Base-by-base conservation (phyloP, 345 rosid genomes). In the Alliaria petiolata region DNA sequence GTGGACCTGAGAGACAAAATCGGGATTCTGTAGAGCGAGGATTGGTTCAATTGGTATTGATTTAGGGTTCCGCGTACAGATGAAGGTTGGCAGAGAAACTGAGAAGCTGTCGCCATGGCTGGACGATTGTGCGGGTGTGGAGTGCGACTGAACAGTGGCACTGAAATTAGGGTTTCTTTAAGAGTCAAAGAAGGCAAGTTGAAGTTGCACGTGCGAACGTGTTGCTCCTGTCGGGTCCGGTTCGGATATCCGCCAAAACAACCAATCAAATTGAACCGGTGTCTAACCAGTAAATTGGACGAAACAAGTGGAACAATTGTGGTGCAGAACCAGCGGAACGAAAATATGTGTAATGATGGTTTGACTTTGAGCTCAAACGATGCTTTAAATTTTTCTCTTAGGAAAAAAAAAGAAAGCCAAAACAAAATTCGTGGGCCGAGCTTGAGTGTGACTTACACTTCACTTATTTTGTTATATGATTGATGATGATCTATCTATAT, bases 31-130 rank as follows among this genome's bases (percentile, higher is more conserved):
- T 75, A 45, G 73, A 72, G 62, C 44, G 83, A 83, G 75, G 68
- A 60, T 74, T 72, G 89, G 10, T 72, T 76, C 31, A 73, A 56
- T 44, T 62, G 75, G 73, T 78, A 40, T 31, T 33, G 80, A 2
- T 57, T 79, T 70, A 75, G 68, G 69, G 81, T 75, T 77, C 62
- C 76, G 64, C 85, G 81, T 53, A 79, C 56, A 47, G 83, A 51
- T 17, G 82, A 65, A 4, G 84, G 76, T 26, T 59, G 80, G 3
- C 73, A 71, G 45, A 71, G 69, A 14, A 65, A 17, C 2, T 71
- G 77, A 55, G 77, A 51, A 52, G 80, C 33, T 66, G 77, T 47
- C 60, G 80, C 76, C 80, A 76, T 76, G 13, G 67, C 51, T 70
- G 31, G 10, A 20, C 1, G 42, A 10, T 22, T 46, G 55, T 42